Conservation (phyloP, 306 rosid genomes). For the Rubus idaeus region DNA sequence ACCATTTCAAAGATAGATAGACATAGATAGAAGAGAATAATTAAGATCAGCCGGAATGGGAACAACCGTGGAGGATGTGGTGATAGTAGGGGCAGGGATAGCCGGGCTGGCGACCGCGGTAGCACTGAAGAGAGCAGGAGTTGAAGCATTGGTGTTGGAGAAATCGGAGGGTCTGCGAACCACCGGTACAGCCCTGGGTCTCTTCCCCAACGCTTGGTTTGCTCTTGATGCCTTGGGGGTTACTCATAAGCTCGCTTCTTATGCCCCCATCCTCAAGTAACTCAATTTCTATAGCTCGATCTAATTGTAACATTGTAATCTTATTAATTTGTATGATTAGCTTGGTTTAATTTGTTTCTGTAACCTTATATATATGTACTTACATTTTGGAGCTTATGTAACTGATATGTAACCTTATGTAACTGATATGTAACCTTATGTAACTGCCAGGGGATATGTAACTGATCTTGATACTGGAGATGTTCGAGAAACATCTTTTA, state of each 20-base stretch:
- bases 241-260: neutral
- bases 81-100: conserved; percentile 11
- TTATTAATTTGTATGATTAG: too few relatives aligned
- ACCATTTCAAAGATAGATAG: too few relatives aligned
- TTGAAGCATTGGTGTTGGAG: conserved; percentile 9
- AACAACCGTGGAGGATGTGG: conserved; percentile 4
- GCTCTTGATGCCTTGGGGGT: neutral
- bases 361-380: neutral
- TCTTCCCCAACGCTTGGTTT: neutral
- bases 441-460: conserved; percentile 12
- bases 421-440: too few relatives aligned
- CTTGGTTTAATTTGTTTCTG: conserved; percentile 2
- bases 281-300: too few relatives aligned
- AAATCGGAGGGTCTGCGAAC: neutral
- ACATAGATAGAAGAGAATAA: too few relatives aligned
- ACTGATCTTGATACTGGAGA: conserved; percentile 11
- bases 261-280: neutral
- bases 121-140: conserved; percentile 11
- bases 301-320: neutral
- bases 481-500: neutral
- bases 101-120: conserved; percentile 15
- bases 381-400: neutral
- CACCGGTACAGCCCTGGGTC: neutral
- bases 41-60: neutral
- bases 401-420: too few relatives aligned